Evolutionary conservation across 2,329 filamentous ascomycete species (phyloP).

Genomic region (Fusarium palustre): DNA sequence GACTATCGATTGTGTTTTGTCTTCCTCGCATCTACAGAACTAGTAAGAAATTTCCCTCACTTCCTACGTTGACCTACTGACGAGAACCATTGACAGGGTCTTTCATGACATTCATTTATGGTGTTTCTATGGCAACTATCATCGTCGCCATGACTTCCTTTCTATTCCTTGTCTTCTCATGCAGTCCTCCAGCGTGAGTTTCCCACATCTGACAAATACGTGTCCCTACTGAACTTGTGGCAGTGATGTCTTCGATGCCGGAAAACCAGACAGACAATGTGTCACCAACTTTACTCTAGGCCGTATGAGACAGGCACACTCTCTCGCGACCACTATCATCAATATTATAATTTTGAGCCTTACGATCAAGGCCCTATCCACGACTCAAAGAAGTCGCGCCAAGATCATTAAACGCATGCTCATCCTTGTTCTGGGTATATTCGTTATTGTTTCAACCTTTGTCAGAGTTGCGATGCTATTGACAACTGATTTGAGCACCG

Average conservation of each 20-base stretch:
- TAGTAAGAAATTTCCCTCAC: conserved; percentile 15
- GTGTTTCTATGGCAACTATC: conserved; percentile 17
- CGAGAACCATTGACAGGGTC: neutral
- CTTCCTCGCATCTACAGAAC: conserved; percentile 38
- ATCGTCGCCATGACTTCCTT: conserved; percentile 27
- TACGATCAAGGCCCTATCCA: conserved; percentile 54
- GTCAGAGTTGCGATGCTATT: conserved; percentile 54
- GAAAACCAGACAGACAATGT: conserved; percentile 32
- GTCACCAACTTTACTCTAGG: conserved; percentile 31
- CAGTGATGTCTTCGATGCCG: conserved; percentile 40
- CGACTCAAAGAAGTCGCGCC: conserved; percentile 52
- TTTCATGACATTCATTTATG: conserved; percentile 36
- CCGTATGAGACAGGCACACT: conserved; percentile 52
- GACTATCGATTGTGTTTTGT: conserved; percentile 41
- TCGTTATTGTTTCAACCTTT: conserved; percentile 54
- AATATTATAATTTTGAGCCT: conserved; percentile 52
- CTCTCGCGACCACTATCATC: conserved; percentile 49
- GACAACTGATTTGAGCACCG: conserved; percentile 46
- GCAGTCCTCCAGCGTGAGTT: conserved; percentile 36
- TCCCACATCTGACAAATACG: no score
- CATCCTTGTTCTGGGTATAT: conserved; percentile 54
- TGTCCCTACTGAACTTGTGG: neutral
- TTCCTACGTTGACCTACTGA: neutral
- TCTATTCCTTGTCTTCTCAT: conserved; percentile 42
- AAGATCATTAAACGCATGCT: conserved; percentile 52